Percentiles rank a stretch among this genome's conserved stretches.
phyloP scores from a whole-genome alignment of 1,284 basidiomycete species.

The Leccinum subrobustum region DNA sequence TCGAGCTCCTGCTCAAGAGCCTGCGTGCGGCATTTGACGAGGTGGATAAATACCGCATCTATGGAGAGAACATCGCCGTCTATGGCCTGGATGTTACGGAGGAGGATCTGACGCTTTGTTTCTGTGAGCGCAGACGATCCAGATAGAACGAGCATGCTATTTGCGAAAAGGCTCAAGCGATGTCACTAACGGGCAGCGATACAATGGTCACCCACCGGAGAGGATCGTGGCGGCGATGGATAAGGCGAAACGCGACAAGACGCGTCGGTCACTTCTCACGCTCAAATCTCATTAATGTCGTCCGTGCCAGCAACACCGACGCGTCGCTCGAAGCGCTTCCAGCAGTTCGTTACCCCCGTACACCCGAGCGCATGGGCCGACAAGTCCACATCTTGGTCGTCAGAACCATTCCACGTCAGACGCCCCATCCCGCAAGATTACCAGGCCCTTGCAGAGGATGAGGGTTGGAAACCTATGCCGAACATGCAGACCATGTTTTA shows the following conservation, averaged over 20 bases:
- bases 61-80: slow-evolving; percentile 62
- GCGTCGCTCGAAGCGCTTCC: slow-evolving; percentile 54
- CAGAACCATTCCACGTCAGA: slow-evolving; percentile 40
- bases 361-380: slow-evolving; percentile 28
- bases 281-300: slow-evolving; percentile 17
- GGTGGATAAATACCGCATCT: slow-evolving; percentile 87
- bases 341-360: slow-evolving; percentile 46
- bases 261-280: slow-evolving; percentile 11
- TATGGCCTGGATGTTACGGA: slow-evolving; percentile 59
- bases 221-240: slow-evolving; percentile 6
- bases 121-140: slow-evolving; percentile 75
- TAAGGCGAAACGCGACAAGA: slow-evolving; percentile 21
- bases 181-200: background rate
- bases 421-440: slow-evolving; percentile 32
- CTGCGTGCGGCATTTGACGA: slow-evolving; percentile 64
- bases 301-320: slow-evolving; percentile 26
- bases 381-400: slow-evolving; percentile 41
- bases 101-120: slow-evolving; percentile 69
- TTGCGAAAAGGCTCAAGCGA: slow-evolving; percentile 10
- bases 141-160: slow-evolving; percentile 61
- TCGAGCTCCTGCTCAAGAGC: slow-evolving; percentile 50
- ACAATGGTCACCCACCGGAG: slow-evolving; percentile 24
- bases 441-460: slow-evolving; percentile 37
- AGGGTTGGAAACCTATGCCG: slow-evolving; percentile 22
- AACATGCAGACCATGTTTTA: slow-evolving; percentile 32